phyloP scores from a whole-genome alignment of 441 rosid species.

The Adansonia madagascariensis region DNA sequence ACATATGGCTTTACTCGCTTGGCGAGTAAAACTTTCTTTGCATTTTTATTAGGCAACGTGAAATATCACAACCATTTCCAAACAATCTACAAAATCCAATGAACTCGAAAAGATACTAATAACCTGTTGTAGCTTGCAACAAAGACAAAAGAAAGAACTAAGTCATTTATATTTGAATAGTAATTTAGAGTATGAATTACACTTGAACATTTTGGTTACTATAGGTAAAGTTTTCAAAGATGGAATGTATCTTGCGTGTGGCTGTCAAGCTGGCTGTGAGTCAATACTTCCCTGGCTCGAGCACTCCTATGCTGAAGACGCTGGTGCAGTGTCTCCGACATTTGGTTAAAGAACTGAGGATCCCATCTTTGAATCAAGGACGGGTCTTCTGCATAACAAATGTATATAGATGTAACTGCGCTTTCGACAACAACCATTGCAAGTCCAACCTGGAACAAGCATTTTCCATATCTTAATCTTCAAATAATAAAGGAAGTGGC shows the following conservation, averaged over 20 bases:
- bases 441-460: conserved; percentile 64
- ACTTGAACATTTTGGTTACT: conserved; percentile 1
- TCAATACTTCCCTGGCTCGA: conserved; percentile 56
- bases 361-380: conserved; percentile 87
- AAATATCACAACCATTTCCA: background rate
- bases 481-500: background rate
- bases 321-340: conserved; percentile 82
- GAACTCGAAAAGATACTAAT: background rate
- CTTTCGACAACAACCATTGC: conserved; percentile 94
- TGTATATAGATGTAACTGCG: conserved; percentile 86
- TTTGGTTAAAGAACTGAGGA: conserved; percentile 69
- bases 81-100: background rate
- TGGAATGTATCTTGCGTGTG: conserved; percentile 34
- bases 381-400: conserved; percentile 92
- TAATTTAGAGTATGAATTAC: conserved; percentile 23
- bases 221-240: conserved; percentile 31
- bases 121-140: background rate
- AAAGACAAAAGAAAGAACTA: background rate
- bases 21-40: conserved; percentile 12
- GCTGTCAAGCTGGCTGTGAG: conserved; percentile 46
- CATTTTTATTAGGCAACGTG: conserved; percentile 7
- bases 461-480: background rate
- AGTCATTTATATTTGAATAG: conserved; percentile 24
- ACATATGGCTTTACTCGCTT: conserved; percentile 5
- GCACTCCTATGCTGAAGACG: conserved; percentile 87